Evolutionary conservation across 1,284 basidiomycete genomes (phyloP).

Genomic region (Xerocomus amazonicus): DNA sequence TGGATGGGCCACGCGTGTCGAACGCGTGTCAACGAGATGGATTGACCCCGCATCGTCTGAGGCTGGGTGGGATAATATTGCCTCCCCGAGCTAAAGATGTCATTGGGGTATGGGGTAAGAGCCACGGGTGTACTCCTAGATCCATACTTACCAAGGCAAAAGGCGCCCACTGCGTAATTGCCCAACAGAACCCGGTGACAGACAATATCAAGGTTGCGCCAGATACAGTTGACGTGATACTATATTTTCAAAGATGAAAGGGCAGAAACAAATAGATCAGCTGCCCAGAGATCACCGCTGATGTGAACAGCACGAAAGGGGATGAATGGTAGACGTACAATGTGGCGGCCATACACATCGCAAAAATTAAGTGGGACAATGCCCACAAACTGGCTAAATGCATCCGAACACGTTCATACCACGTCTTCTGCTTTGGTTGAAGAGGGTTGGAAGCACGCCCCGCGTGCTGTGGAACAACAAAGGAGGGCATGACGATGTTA

Average conservation of each 20-base stretch:
- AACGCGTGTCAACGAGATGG: slow-evolving; percentile 45
- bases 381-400: slow-evolving; percentile 74
- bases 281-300: slow-evolving; percentile 10
- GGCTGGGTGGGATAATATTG: slow-evolving; percentile 56
- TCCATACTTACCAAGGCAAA: slow-evolving; percentile 60
- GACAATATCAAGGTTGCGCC: slow-evolving; percentile 66
- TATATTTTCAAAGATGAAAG: slow-evolving; percentile 29
- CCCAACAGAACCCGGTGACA: slow-evolving; percentile 73
- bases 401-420: slow-evolving; percentile 41
- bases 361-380: slow-evolving; percentile 66
- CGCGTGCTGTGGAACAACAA: slow-evolving; percentile 44
- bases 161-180: slow-evolving; percentile 77
- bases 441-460: slow-evolving; percentile 16
- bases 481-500: slow-evolving; percentile 71
- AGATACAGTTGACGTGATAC: slow-evolving; percentile 59
- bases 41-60: slow-evolving; percentile 41
- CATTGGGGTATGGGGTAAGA: slow-evolving; percentile 31
- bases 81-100: slow-evolving; percentile 58
- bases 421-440: slow-evolving; percentile 22
- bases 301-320: slow-evolving; percentile 9
- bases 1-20: slow-evolving; percentile 8
- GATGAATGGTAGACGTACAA: slow-evolving; percentile 49
- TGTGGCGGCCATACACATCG: slow-evolving; percentile 67
- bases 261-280: slow-evolving; percentile 11
- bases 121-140: neutral